phyloP scores from a whole-genome alignment of 805 yeast genomes.

The Komagataella mondaviorum region DNA sequence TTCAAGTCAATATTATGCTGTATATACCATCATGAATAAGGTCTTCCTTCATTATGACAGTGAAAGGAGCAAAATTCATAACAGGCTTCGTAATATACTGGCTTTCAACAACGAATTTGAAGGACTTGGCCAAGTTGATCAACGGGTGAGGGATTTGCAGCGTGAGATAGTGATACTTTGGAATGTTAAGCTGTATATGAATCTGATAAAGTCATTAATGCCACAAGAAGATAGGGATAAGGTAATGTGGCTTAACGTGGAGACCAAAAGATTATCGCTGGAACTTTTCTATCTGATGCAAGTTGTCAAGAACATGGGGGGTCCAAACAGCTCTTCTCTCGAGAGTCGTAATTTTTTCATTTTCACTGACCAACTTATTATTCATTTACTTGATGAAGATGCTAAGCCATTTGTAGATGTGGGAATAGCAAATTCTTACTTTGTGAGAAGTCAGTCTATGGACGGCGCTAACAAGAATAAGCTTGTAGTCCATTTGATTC shows the following conservation, averaged over 20 bases:
- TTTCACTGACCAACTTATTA: slow-evolving; percentile 52
- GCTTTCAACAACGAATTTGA: slow-evolving; percentile 58
- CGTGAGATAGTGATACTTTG: slow-evolving; percentile 23
- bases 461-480: slow-evolving; percentile 49
- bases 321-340: slow-evolving; percentile 3
- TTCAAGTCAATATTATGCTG: slow-evolving; percentile 56
- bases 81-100: slow-evolving; percentile 44
- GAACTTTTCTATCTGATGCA: slow-evolving; percentile 29
- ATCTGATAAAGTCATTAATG: slow-evolving; percentile 31
- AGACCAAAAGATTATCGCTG: slow-evolving; percentile 21
- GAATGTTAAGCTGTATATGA: slow-evolving; percentile 29
- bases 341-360: slow-evolving; percentile 44
- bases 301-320: slow-evolving; percentile 12
- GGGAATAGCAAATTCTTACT: slow-evolving; percentile 46
- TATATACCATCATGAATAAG: slow-evolving; percentile 49
- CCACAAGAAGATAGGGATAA: slow-evolving; percentile 6
- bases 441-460: slow-evolving; percentile 44
- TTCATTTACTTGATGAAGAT: slow-evolving; percentile 52
- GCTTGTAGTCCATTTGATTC: slow-evolving; percentile 47
- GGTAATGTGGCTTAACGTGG: slow-evolving; percentile 16
- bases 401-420: slow-evolving; percentile 59
- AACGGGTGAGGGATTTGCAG: slow-evolving; percentile 36
- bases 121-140: slow-evolving; percentile 35
- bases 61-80: slow-evolving; percentile 36
- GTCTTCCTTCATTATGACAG: slow-evolving; percentile 69